Percentiles rank a stretch among this genome's conserved stretches.
phyloP scores from a whole-genome alignment of 768 basidiomycete genomes.

The Agaricus sinodeliciosus region DNA sequence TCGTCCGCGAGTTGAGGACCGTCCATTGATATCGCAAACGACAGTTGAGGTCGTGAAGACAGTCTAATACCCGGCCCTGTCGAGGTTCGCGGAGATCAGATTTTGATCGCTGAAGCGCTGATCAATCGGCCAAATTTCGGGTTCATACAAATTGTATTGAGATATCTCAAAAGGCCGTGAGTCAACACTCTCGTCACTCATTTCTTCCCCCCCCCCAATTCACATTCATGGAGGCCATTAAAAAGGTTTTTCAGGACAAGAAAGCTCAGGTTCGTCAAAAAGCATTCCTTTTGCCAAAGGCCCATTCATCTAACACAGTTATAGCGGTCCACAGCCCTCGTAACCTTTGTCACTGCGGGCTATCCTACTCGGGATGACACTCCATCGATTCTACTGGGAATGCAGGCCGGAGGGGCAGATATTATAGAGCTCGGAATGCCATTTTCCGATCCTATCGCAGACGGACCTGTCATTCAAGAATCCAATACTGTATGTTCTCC shows the following conservation, averaged over 20 bases:
- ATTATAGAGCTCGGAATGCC: constrained; percentile 94
- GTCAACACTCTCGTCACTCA: constrained; percentile 13
- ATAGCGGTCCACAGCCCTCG: constrained; percentile 55
- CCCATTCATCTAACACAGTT: neutral
- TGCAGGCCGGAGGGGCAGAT: constrained; percentile 91
- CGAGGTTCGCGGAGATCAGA: constrained; percentile 1
- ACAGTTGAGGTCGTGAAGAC: neutral
- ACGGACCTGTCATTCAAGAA: constrained; percentile 90
- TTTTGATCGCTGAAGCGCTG: neutral
- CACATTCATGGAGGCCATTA: constrained; percentile 59
- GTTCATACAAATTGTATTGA: constrained; percentile 4
- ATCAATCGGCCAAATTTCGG: neutral
- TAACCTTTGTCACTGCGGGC: constrained; percentile 94
- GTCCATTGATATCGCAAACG: constrained; percentile 35
- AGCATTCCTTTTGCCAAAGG: neutral
- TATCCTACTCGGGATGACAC: constrained; percentile 78
- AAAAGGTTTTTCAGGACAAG: constrained; percentile 63
- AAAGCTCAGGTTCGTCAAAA: constrained; percentile 39
- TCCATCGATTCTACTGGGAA: constrained; percentile 81
- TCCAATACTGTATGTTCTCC: constrained; percentile 75
- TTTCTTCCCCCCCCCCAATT: constrained; percentile 9
- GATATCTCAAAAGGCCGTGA: constrained; percentile 12
- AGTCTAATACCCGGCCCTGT: neutral
- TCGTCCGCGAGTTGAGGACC: constrained; percentile 49
- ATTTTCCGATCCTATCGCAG: constrained; percentile 95